Evolutionary conservation across 208 protist genomes (phyloP).

Genomic region (Wallacemonas collosoma): DNA sequence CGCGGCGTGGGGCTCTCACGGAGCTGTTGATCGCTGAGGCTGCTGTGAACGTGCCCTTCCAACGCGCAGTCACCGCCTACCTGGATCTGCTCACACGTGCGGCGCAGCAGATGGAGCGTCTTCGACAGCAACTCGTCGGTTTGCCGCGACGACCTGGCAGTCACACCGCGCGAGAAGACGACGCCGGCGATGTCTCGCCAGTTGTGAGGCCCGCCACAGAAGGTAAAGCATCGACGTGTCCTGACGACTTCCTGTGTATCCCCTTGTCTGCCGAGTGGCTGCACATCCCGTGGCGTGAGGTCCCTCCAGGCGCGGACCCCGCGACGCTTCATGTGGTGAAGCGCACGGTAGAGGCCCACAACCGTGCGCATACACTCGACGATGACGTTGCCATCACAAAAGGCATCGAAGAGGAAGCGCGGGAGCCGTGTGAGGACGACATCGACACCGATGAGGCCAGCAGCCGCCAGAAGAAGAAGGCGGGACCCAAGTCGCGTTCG

Average conservation of each 20-base stretch:
- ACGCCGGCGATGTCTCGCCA: neutral
- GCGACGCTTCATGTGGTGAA: slow-evolving; percentile 22
- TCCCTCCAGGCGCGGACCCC: slow-evolving; percentile 26
- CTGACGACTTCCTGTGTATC: neutral
- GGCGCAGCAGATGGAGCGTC: slow-evolving; percentile 32
- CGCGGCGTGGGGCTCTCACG: slow-evolving; percentile 28
- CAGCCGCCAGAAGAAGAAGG: too few relatives aligned
- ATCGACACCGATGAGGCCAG: too few relatives aligned
- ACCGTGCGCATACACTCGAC: neutral
- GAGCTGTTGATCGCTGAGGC: slow-evolving; percentile 32
- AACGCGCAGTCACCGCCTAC: slow-evolving; percentile 28
- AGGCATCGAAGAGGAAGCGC: too few relatives aligned
- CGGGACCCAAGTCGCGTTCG: too few relatives aligned
- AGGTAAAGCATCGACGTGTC: too few relatives aligned
- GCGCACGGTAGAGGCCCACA: slow-evolving; percentile 15
- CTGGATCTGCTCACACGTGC: slow-evolving; percentile 22
- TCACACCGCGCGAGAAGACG: neutral
- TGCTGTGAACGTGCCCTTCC: slow-evolving; percentile 50
- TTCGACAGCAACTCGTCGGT: slow-evolving; percentile 26
- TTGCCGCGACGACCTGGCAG: slow-evolving; percentile 6
- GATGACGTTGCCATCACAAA: too few relatives aligned
- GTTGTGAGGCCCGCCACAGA: too few relatives aligned
- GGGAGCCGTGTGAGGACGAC: too few relatives aligned
- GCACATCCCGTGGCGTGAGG: neutral
- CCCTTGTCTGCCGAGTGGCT: slow-evolving; percentile 23